Evolutionary conservation across 2,329 filamentous ascomycete genomes (phyloP).

Genomic region (Pyricularia sp.): DNA sequence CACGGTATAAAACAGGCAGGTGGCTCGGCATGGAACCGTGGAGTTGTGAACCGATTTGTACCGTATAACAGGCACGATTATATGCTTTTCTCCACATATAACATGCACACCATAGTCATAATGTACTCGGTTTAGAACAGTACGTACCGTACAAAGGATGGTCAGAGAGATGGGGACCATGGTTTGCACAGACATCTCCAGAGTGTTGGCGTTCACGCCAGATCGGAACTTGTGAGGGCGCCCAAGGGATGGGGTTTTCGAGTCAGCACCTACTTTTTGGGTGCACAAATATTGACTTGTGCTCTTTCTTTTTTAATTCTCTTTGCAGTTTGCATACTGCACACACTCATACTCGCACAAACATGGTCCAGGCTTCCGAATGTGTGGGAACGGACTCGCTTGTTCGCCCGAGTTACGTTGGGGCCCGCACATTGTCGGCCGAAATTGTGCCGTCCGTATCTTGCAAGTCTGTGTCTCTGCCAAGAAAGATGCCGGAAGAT

Average conservation of each 20-base stretch:
- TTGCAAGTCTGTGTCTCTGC: neutral
- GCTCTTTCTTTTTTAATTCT: too few species aligned
- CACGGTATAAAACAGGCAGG: neutral
- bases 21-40: neutral
- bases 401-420: neutral
- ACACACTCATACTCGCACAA: neutral
- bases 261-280: neutral
- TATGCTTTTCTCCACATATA: neutral
- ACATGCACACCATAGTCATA: neutral
- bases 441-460: neutral
- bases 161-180: neutral
- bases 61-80: neutral
- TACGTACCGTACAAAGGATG: neutral
- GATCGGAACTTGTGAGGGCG: neutral
- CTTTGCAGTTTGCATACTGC: neutral
- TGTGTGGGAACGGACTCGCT: neutral
- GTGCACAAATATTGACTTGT: neutral
- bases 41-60: neutral
- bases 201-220: neutral
- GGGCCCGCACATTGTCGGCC: neutral
- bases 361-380: neutral
- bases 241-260: neutral
- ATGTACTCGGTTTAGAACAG: neutral
- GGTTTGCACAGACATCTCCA: neutral
- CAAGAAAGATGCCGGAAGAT: neutral